Evolutionary conservation across 768 basidiomycete species (phyloP), one percentile per base, ranked within the genome.

Genomic region (Kwoniella europaea): DNA sequence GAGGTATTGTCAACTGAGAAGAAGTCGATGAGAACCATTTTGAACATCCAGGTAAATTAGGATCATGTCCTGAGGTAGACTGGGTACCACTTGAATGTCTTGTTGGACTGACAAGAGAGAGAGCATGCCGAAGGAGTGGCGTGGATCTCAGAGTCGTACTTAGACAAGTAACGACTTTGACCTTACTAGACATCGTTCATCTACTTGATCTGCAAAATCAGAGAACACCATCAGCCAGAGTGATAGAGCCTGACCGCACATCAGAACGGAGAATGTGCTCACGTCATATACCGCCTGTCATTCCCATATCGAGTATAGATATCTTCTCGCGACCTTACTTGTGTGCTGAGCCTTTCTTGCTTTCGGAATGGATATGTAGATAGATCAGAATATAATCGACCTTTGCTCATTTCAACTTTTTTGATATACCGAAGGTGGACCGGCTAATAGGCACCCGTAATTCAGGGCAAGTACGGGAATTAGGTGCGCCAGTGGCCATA

Each of bases 21-120:
- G 29, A 35, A 0, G 56, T 59, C 16, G 44, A 59, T 5, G 68
- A 64, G 16, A 64, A 55, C 63, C 63, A 70, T 60, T 63, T 57
- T 9, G 68, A 70, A 57, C 68, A 70, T 9, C 68, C 68, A 2
- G 68, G 68, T 60, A 46, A 20, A 41, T 62, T 52, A 10, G 67
- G 67, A 59, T 67, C 56, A 46, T 42, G 57, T 24, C 27, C 35
- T 2, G 2, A 35, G 6, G 1, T 35, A 7, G 0, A 1, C 35
- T 1, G 35, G 35, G 35, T 35, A 35, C 1, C 35, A 35, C 6
- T 35, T 1, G 35, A 35, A 35, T 35, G 24, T 59, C 57, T 59
- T 10, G 57, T 0, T 29, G 15, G 57, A 15, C 4, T 29, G 63
- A 52, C 41, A 16, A 7, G 5, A 13, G 7, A n/a, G 24, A 54